Base-by-base conservation (phyloP, 1,284 basidiomycete species). In the Amylostereum areolatum region DNA sequence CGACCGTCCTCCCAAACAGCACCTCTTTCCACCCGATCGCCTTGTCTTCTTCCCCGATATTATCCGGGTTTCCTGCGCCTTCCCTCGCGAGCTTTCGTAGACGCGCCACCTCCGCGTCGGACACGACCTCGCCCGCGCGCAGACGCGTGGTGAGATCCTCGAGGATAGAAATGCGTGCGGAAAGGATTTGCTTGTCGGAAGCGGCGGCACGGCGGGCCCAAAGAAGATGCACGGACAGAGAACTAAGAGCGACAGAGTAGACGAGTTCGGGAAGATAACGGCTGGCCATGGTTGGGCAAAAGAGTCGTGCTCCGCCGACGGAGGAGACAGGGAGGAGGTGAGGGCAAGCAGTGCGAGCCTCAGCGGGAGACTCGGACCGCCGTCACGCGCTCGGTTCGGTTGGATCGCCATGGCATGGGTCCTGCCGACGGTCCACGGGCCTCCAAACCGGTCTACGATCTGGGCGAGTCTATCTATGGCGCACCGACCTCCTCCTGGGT, bases 221-320 rank as follows among this genome's bases (percentile, higher is more conserved):
- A 39, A 83, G 69, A 33, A 82, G 67, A 63, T 85, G 82, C 50
- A 83, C 77, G 39, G 80, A 77, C 48, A 84, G 61, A 18, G 83
- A 82, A 43, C 75, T 80, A 51, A 84, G 67, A 27, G 80, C 79
- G 43, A 81, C 67, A 35, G 79, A 75, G 61, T 76, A 80, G 55
- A 82, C 53, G 33, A 81, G 63, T 50, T 81, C 78, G 27, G 76
- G 76, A 52, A 73, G 53, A 62, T 76, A 74, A 28, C 50, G 57
- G n/a, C 63, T 28, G 61, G 43, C 53, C 31, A 31, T 18, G 12
- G 18, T 12, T 7, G 31, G 18, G 27, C 33, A 31, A 36, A 36
- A 11, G 35, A 28, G 46, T 32, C 40, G 37, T 25, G n/a, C 32
- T n/a, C 3, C 25, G 43, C 18, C 29, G 34, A 12, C 36, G 35